Evolutionary conservation across 2,329 filamentous ascomycete species (phyloP).

Genomic region (Trichoderma oligosporum): DNA sequence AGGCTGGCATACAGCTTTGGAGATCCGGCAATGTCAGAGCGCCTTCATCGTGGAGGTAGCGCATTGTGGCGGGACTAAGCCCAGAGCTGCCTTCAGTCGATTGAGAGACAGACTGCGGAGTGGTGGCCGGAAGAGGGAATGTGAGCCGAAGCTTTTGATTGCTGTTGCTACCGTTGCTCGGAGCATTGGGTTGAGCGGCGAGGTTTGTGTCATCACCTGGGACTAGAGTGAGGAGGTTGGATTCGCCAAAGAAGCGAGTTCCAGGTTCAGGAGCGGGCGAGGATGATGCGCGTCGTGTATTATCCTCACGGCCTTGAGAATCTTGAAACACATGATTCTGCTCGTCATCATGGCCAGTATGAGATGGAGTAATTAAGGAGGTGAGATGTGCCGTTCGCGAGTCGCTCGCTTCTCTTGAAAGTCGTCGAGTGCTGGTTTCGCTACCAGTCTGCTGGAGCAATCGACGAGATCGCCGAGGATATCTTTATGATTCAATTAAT

Average conservation of each 20-base stretch:
- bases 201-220: slow-evolving; percentile 24
- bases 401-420: not conserved
- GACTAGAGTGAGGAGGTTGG: slow-evolving; percentile 38
- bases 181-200: not conserved
- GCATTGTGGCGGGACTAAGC: slow-evolving; percentile 46
- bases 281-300: not conserved
- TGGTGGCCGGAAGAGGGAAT: slow-evolving; percentile 31
- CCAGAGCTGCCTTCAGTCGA: slow-evolving; percentile 28
- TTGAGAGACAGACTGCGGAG: slow-evolving; percentile 25
- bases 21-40: slow-evolving; percentile 44
- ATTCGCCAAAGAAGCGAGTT: slow-evolving; percentile 38
- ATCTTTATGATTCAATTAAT: slow-evolving; percentile 22
- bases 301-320: not conserved
- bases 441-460: slow-evolving; percentile 19
- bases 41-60: slow-evolving; percentile 45
- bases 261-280: slow-evolving; percentile 22
- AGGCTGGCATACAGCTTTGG: slow-evolving; percentile 39
- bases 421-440: slow-evolving; percentile 12
- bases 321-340: not conserved
- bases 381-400: not conserved
- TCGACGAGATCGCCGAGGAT: slow-evolving; percentile 25
- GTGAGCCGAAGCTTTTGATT: slow-evolving; percentile 27
- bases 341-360: not conserved
- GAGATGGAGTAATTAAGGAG: not conserved
- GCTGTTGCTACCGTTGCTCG: not conserved